Evolutionary conservation across 371 early-diverging fungal genomes (phyloP).

Genomic region (Blastocladiella emersonii): DNA sequence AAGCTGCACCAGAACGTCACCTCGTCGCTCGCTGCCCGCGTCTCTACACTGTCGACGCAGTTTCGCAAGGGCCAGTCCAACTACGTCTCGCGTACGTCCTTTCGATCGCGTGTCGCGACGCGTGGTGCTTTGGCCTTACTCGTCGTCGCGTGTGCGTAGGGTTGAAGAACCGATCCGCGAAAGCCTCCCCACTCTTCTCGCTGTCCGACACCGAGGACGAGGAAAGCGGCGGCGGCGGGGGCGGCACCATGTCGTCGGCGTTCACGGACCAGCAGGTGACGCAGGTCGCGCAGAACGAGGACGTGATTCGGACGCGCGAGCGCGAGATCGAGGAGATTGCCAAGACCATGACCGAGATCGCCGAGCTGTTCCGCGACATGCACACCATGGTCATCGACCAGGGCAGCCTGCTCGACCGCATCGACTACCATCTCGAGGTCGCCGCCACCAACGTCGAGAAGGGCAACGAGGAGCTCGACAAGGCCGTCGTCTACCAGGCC

Average conservation of each 20-base stretch:
- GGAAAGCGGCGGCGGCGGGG: neutral
- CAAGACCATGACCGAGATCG: constrained; percentile 77
- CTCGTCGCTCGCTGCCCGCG: constrained; percentile 68
- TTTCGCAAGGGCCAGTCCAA: constrained; percentile 75
- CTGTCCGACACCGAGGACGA: neutral
- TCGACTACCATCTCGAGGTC: constrained; percentile 92
- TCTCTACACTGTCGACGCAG: constrained; percentile 64
- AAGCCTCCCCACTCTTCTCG: neutral
- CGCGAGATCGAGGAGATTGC: constrained; percentile 82
- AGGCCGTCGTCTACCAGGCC: constrained; percentile 57
- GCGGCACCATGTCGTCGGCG: constrained; percentile 24
- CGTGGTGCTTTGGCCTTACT: no score
- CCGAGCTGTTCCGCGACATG: constrained; percentile 80
- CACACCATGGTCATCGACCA: constrained; percentile 93
- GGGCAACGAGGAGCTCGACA: constrained; percentile 68
- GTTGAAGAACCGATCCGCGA: neutral
- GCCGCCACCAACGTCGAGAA: constrained; percentile 58
- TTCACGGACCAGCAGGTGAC: constrained; percentile 76
- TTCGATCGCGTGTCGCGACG: no score
- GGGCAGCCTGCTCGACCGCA: constrained; percentile 89
- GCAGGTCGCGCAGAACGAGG: constrained; percentile 52
- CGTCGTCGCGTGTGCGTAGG: no score
- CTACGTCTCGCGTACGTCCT: constrained; percentile 66
- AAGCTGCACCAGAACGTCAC: constrained; percentile 72
- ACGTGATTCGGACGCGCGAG: constrained; percentile 64